Evolutionary conservation across 352 stramenopile genomes (phyloP), one percentile per base, ranked within the genome.

Genomic region (Globisporangium polare): DNA sequence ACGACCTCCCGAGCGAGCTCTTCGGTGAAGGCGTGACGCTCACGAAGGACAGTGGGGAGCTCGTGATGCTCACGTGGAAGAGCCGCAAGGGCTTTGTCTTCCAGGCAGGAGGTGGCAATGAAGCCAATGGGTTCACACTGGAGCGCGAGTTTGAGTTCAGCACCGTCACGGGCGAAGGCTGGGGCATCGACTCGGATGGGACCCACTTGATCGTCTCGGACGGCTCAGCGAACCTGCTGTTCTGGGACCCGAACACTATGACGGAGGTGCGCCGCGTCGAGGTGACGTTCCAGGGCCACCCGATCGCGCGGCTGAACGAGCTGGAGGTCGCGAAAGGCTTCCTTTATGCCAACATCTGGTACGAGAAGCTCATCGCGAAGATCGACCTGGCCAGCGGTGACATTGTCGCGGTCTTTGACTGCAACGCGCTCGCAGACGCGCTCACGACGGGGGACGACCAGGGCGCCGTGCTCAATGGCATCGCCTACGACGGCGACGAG

Each of bases 321-420:
- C 77, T 98, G 20, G 95, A 98, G 70, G 86, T 83, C 49, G 95
- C 89, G 45, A 91, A 96, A 46, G 93, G 93, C 17, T 89, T 88
- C 50, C 87, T 98, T 54, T 95, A 97, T 60, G 94, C 91, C 20
- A 98, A 98, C 75, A 86, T 98, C 60, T 98, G 95, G 95, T 97
- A 96, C 71, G 70, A 94, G 57, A 83, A 94, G 57, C 77, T 90
- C 20, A 90, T 98, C 42, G 71, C 97, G 17, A 96, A 97, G 56
- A 98, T 98, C 51, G 78, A 98, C 74, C 93, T 93, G 18, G 22
- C 61, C 1, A 94, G 77, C 22, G 94, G 94, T 35, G 70, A 67
- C 7, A 80, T 97, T 27, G 77, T 97, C 22, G 86, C 85, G 27
- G 89, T 96, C 67, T 98, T 98, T 72, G 89, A 96, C 62, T 82